These are phyloP conservation scores for Mytilinidion resinicola DNA, from an alignment of 495 filamentous ascomycete genomes.

Conservation along the genomic window DNA sequence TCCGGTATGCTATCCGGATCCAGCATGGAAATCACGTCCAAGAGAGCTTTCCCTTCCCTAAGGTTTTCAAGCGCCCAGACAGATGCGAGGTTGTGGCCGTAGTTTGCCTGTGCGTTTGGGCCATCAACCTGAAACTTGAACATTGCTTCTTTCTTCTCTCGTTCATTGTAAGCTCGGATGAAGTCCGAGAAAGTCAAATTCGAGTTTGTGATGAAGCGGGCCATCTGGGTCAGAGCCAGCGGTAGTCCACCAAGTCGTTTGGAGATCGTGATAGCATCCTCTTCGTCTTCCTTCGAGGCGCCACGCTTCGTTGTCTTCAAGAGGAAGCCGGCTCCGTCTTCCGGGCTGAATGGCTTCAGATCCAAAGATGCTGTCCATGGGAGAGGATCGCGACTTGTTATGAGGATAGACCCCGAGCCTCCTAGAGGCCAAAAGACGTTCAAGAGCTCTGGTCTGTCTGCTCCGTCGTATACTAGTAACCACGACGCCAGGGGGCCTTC, in stretches of 20 bases:
- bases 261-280: background rate
- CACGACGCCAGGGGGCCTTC: background rate
- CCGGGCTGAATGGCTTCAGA: slow-evolving; percentile 11
- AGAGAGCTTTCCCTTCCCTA: background rate
- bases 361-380: background rate
- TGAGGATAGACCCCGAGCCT: slow-evolving; percentile 13
- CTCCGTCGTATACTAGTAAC: slow-evolving; percentile 18
- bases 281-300: background rate
- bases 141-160: background rate
- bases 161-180: background rate
- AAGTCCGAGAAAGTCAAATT: slow-evolving; percentile 8
- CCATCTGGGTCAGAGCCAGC: slow-evolving; percentile 11
- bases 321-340: slow-evolving; percentile 7
- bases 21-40: slow-evolving; percentile 24
- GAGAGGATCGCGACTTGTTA: slow-evolving; percentile 15
- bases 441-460: slow-evolving; percentile 3
- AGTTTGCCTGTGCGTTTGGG: background rate
- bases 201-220: background rate
- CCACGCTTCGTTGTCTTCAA: background rate
- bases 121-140: slow-evolving; percentile 7
- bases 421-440: slow-evolving; percentile 13
- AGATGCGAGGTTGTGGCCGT: background rate
- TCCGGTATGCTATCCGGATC: slow-evolving; percentile 27
- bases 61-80: slow-evolving; percentile 11
- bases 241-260: slow-evolving; percentile 3